Conservation (phyloP, 1,284 basidiomycete species). For the Mycosarcoma mackinlayi region DNA sequence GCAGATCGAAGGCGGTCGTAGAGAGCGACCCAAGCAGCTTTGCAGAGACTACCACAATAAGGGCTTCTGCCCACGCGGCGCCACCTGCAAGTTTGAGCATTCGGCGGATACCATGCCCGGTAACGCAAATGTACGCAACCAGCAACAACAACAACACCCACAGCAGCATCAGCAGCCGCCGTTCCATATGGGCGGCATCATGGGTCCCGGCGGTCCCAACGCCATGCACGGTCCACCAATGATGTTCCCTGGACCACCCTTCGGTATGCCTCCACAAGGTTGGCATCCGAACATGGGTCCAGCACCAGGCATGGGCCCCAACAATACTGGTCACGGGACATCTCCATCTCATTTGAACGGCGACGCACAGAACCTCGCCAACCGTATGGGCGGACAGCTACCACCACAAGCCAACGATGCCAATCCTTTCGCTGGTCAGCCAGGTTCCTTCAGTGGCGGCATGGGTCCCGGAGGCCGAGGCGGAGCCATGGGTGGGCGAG, state of each 20-base stretch:
- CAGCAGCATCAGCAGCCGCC: constrained; percentile 23
- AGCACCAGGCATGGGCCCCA: constrained; percentile 25
- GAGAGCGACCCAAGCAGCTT: constrained; percentile 47
- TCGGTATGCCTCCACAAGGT: constrained; percentile 45
- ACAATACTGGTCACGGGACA: constrained; percentile 14
- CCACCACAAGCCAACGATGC: constrained; percentile 19
- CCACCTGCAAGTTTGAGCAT: constrained; percentile 90
- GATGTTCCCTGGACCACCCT: constrained; percentile 51
- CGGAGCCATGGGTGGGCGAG: constrained; percentile 72
- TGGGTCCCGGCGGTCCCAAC: constrained; percentile 34
- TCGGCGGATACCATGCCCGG: constrained; percentile 47
- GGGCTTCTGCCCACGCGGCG: constrained; percentile 87
- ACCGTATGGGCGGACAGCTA: constrained; percentile 37
- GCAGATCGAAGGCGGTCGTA: constrained; percentile 17
- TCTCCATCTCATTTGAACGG: constrained; percentile 19
- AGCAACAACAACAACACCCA: constrained; percentile 12
- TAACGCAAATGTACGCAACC: constrained; percentile 22
- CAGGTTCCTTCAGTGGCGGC: constrained; percentile 19
- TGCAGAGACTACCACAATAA: constrained; percentile 66
- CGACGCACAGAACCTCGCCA: constrained; percentile 34
- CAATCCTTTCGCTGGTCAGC: constrained; percentile 6
- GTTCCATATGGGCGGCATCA: constrained; percentile 41
- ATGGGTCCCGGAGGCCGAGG: constrained; percentile 34
- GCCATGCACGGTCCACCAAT: constrained; percentile 41
- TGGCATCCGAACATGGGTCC: constrained; percentile 43